phyloP scores from a whole-genome alignment of 2,329 filamentous ascomycete genomes.

The Fusarium sp. region DNA sequence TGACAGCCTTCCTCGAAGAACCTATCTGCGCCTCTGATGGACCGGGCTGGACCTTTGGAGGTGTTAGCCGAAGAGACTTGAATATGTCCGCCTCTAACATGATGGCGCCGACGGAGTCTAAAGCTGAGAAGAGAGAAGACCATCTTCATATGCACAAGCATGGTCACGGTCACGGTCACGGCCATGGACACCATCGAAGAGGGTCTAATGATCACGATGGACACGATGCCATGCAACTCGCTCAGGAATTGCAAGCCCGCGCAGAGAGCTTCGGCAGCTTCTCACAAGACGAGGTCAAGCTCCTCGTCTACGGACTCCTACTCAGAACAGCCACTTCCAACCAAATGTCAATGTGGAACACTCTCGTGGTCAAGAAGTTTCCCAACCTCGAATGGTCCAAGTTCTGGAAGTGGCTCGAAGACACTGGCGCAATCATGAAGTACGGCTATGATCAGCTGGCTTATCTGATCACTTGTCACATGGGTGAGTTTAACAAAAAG shows the following conservation, averaged over 20 bases:
- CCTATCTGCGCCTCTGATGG: constrained; percentile 12
- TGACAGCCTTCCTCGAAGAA: constrained; percentile 9
- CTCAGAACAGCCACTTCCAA: constrained; percentile 1
- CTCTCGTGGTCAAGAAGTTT: constrained; percentile 9
- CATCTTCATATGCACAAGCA: background rate
- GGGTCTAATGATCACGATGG: background rate
- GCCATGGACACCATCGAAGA: background rate
- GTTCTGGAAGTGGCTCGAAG: constrained; percentile 10
- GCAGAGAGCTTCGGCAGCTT: constrained; percentile 9
- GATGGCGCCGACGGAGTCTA: background rate
- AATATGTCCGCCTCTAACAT: constrained; percentile 4
- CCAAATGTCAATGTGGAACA: constrained; percentile 13
- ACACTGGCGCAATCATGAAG: constrained; percentile 1
- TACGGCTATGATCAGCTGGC: constrained; percentile 18
- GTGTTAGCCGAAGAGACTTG: constrained; percentile 2
- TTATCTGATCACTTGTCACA: constrained; percentile 11
- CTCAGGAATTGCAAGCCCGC: background rate
- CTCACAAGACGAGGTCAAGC: constrained; percentile 12
- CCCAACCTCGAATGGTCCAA: constrained; percentile 10
- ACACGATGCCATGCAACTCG: background rate
- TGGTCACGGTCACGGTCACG: background rate
- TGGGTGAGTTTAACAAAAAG: constrained; percentile 7
- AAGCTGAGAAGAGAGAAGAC: background rate
- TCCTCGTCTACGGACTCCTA: constrained; percentile 1
- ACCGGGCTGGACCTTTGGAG: constrained; percentile 12